phyloP scores from a whole-genome alignment of 208 protist genomes.

The Herpetomonas tarakana region DNA sequence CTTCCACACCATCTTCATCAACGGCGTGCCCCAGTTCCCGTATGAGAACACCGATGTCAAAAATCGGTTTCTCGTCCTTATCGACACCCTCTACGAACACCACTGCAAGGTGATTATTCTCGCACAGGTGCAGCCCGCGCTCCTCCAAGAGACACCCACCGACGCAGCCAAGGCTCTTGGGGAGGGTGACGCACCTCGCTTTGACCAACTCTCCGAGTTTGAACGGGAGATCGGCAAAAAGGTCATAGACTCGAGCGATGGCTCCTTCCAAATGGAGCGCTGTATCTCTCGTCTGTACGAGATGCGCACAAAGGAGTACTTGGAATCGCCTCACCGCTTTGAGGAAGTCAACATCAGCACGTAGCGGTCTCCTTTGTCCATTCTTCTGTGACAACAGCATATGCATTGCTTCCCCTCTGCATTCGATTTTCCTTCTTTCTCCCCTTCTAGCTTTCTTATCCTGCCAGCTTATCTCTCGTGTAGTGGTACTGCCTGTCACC shows the following conservation, averaged over 20 bases:
- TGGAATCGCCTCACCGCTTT: slow-evolving; percentile 51
- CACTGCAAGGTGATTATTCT: slow-evolving; percentile 81
- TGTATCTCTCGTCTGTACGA: slow-evolving; percentile 84
- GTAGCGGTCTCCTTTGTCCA: neutral
- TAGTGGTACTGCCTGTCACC: neutral
- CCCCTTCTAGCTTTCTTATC: neutral
- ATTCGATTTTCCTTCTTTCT: neutral
- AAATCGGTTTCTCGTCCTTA: slow-evolving; percentile 84
- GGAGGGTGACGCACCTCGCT: slow-evolving; percentile 14
- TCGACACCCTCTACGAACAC: slow-evolving; percentile 87
- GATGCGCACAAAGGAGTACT: slow-evolving; percentile 87
- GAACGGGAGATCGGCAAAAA: slow-evolving; percentile 67
- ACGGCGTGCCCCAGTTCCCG: slow-evolving; percentile 74
- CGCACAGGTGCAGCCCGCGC: slow-evolving; percentile 48
- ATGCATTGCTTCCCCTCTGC: slow-evolving; percentile 12
- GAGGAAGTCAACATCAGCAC: slow-evolving; percentile 37
- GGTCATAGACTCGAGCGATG: slow-evolving; percentile 65
- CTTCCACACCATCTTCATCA: slow-evolving; percentile 89
- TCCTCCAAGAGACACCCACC: slow-evolving; percentile 43
- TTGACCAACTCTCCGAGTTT: slow-evolving; percentile 61
- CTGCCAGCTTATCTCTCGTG: no score
- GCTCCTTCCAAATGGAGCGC: slow-evolving; percentile 84
- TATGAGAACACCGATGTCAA: slow-evolving; percentile 80
- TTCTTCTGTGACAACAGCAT: neutral
- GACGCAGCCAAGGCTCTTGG: slow-evolving; percentile 13